Evolutionary conservation across 2,329 filamentous ascomycete species (phyloP).

Genomic region (Alternaria novae-zelandiae): DNA sequence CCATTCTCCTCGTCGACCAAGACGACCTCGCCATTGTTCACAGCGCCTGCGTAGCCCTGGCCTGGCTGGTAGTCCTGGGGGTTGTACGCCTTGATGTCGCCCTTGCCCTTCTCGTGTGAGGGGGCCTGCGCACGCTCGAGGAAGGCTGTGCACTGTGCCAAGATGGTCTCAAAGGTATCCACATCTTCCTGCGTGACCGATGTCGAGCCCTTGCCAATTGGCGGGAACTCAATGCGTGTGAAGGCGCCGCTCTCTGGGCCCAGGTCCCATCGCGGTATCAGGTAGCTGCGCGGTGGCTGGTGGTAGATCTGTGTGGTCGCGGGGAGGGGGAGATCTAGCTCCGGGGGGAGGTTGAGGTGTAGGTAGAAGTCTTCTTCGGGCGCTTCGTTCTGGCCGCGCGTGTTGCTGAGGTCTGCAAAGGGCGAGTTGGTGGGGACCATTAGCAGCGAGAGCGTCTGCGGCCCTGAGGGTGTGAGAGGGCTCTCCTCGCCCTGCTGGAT

Average conservation of each 20-base stretch:
- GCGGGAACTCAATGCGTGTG: slow-evolving; percentile 89
- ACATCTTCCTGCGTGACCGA: slow-evolving; percentile 85
- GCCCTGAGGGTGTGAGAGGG: slow-evolving; percentile 80
- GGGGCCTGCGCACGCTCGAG: slow-evolving; percentile 78
- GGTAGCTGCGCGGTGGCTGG: slow-evolving; percentile 88
- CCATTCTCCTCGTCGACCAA: slow-evolving; percentile 95
- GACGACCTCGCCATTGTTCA: slow-evolving; percentile 75
- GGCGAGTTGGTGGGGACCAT: slow-evolving; percentile 93
- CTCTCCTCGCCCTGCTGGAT: slow-evolving; percentile 86
- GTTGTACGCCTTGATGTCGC: slow-evolving; percentile 67
- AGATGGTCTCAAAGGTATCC: slow-evolving; percentile 95
- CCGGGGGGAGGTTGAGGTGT: slow-evolving; percentile 90
- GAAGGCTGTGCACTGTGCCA: slow-evolving; percentile 97
- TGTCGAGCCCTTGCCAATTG: slow-evolving; percentile 67
- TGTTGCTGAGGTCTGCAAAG: slow-evolving; percentile 62
- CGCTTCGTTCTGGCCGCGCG: slow-evolving; percentile 62
- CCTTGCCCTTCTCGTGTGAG: slow-evolving; percentile 50
- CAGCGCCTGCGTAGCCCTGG: slow-evolving; percentile 70
- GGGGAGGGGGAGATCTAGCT: slow-evolving; percentile 90
- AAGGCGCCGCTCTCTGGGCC: slow-evolving; percentile 88
- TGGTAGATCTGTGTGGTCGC: slow-evolving; percentile 98
- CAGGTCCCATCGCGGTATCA: slow-evolving; percentile 94
- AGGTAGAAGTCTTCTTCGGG: slow-evolving; percentile 88
- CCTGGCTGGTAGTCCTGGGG: slow-evolving; percentile 81
- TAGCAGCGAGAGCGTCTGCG: slow-evolving; percentile 88